A percentile compares a stretch with the other conserved stretches of the same genome.
Evolutionary conservation across 306 rosid genomes (phyloP).

Genomic region (Gastrolobium bilobum): DNA sequence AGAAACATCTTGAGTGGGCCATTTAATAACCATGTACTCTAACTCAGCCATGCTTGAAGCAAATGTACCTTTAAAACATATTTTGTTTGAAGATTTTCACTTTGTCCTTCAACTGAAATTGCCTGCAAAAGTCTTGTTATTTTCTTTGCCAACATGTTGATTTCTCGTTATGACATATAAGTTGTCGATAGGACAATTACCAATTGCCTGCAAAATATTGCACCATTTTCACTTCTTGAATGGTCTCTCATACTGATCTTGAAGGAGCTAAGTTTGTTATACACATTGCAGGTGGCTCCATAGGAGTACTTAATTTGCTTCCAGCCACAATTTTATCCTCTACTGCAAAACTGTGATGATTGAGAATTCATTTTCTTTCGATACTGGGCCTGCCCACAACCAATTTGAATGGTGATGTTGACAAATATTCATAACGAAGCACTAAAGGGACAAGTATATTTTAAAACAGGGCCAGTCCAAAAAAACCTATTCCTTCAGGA

Average conservation of each 20-base stretch:
- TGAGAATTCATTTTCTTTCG: slow-evolving; percentile 65
- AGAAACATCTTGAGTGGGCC: slow-evolving; percentile 41
- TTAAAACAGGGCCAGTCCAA: neutral
- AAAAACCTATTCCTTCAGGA: neutral
- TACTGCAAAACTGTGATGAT: slow-evolving; percentile 60
- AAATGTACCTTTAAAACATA: slow-evolving; percentile 65
- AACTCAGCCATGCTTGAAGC: slow-evolving; percentile 42
- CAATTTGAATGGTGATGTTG: slow-evolving; percentile 89
- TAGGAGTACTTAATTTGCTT: slow-evolving; percentile 51
- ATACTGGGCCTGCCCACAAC: slow-evolving; percentile 91
- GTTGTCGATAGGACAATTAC: slow-evolving; percentile 46
- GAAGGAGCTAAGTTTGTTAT: slow-evolving; percentile 73
- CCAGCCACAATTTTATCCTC: slow-evolving; percentile 54
- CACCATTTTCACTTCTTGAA: slow-evolving; percentile 90
- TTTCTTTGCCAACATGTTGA: slow-evolving; percentile 28
- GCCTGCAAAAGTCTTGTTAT: slow-evolving; percentile 61
- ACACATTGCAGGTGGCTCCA: slow-evolving; percentile 86
- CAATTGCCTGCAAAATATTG: too few relatives aligned
- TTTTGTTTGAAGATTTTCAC: slow-evolving; percentile 70
- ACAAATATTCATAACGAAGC: slow-evolving; percentile 41
- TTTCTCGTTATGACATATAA: slow-evolving; percentile 17
- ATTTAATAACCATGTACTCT: slow-evolving; percentile 28
- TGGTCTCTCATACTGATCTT: slow-evolving; percentile 77
- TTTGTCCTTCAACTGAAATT: slow-evolving; percentile 70
- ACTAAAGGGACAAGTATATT: neutral